Percentiles rank a stretch among this genome's conserved stretches.
phyloP scores from a whole-genome alignment of 306 rosid species.

The Gleditsia sinensis region DNA sequence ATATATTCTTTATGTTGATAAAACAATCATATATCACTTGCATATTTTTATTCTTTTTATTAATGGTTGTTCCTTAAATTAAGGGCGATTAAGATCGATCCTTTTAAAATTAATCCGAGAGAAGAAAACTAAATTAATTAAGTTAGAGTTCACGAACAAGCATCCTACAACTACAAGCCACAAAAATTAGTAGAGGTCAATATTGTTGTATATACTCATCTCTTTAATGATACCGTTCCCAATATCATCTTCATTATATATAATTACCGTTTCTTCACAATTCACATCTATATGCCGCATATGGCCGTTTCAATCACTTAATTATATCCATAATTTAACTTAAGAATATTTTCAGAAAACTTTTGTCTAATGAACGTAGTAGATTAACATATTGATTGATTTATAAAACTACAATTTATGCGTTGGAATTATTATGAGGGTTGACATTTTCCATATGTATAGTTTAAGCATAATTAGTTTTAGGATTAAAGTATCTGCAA shows the following conservation, averaged over 20 bases:
- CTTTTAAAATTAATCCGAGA: background rate
- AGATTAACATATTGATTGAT: background rate
- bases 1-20: background rate
- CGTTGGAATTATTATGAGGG: background rate
- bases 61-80: background rate
- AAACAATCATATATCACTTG: background rate
- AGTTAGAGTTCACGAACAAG: background rate
- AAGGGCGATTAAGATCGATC: background rate
- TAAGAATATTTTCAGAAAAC: slow-evolving; percentile 10
- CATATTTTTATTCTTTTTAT: slow-evolving; percentile 8
- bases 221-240: background rate
- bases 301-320: slow-evolving; percentile 29
- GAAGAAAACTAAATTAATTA: background rate
- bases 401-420: background rate
- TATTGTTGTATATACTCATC: background rate
- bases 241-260: background rate
- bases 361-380: background rate
- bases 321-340: slow-evolving; percentile 30
- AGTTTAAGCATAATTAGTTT: background rate
- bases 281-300: no score
- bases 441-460: background rate
- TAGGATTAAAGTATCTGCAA: background rate
- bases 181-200: background rate
- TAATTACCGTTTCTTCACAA: slow-evolving; percentile 20
- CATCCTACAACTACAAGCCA: slow-evolving; percentile 3